phyloP scores from a whole-genome alignment of 768 basidiomycete species.

The Leccinum rimulosum region DNA sequence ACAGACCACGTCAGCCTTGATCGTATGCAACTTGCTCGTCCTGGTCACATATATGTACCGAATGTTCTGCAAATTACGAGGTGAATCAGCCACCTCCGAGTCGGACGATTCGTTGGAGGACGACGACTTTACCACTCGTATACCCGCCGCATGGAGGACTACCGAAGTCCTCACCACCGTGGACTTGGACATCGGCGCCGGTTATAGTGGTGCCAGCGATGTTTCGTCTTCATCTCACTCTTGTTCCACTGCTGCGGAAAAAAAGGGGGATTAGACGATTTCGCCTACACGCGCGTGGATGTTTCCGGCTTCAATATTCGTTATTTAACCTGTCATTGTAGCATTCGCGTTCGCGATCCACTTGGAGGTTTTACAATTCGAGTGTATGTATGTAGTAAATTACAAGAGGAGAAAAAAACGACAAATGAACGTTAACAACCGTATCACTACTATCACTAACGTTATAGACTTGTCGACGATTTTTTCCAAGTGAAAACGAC shows the following conservation, averaged over 20 bases:
- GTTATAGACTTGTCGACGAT: no score
- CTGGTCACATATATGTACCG: slow-evolving; percentile 14
- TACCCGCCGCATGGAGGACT: not conserved
- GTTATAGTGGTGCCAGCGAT: not conserved
- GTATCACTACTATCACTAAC: no score
- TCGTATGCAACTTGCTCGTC: slow-evolving; percentile 16
- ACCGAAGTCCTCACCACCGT: slow-evolving; percentile 5
- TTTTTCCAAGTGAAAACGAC: no score
- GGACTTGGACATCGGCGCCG: not conserved
- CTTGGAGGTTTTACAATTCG: no score
- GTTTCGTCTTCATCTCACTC: not conserved
- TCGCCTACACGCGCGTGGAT: no score
- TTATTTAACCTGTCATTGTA: no score
- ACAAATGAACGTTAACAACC: no score
- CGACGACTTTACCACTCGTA: slow-evolving; percentile 14
- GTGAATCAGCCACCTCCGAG: not conserved
- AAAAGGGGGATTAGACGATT: not conserved
- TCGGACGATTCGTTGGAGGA: not conserved
- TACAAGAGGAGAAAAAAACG: no score
- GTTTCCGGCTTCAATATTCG: no score
- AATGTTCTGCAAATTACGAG: not conserved
- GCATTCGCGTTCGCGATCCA: no score
- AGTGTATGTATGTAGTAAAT: no score
- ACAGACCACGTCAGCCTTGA: not conserved
- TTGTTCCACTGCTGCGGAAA: not conserved